Evolutionary conservation across 768 basidiomycete species (phyloP), one percentile per base, ranked within the genome.

Genomic region (Pleurotus sapidus): DNA sequence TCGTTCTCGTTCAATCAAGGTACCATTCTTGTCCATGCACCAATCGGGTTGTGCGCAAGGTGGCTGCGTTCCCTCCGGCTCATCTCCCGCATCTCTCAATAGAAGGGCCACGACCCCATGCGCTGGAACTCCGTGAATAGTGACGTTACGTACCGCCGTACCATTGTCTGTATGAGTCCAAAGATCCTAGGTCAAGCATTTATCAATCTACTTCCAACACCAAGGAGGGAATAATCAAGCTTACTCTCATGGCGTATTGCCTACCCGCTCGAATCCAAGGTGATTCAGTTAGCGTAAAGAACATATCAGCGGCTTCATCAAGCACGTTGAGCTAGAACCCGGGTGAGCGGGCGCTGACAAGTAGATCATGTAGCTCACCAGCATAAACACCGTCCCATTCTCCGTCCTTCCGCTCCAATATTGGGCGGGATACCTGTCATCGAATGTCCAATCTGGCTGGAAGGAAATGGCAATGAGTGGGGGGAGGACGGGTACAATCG

Each of bases 351-450:
- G 3, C 30, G 30, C 1, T 30, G 8, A 30, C 30, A 30, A 1
- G 30, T 30, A 30, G 8, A 46, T 46, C 39, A 18, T n/a, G 38
- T 25, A n/a, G 58, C 79, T 57, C 60, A 87, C 86, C 24, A 88
- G 74, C 87, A 88, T 88, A 63, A 88, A 74, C 0, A 87, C 74
- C 1, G 83, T 83, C 49, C 87, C 87, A 51, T 87, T 83, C 66
- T 85, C 72, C 56, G 80, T 82, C 61, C 80, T 74, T 3, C 87
- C 87, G 59, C 84, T 86, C 87, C 87, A 88, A 65, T 82, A 88
- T 59, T 86, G 81, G n/a, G 87, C 84, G 1, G 87, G 87, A 63
- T 82, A 78, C 0, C 78, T 77, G 23, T 60, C 63, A 61, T 77
- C 70, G 55, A 60, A 67, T 1, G 74, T 72, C 77, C 76, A 79